Evolutionary conservation across 768 basidiomycete genomes (phyloP), one percentile per base, ranked within the genome.

Genomic region (Lactarius akahatsu): DNA sequence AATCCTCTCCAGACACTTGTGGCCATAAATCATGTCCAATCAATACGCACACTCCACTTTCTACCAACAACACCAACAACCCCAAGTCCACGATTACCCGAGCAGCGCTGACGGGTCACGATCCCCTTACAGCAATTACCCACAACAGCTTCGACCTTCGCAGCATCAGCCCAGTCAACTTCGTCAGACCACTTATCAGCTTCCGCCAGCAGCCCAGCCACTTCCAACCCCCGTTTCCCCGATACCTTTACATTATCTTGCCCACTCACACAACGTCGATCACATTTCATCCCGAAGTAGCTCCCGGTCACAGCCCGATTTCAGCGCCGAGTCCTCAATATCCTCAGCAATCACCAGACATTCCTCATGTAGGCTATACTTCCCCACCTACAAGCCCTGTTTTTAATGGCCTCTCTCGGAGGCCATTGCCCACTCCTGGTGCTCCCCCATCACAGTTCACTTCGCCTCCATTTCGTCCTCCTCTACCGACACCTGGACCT

Each of bases 301-400:
- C 56, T 30, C 58, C 57, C 16, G 55, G 34, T 23, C 34, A 52
- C 32, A 45, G 52, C 34, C 64, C 64, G 34, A 66, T 71, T 43
- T 41, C 70, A 18, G 70, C 70, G 13, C 70, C 70, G 20, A 71
- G 68, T 54, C 70, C 70, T 26, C 70, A 71, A 41, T 71, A 71
- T 63, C 64, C 69, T 18, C 67, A 66, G 28, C 64, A 57, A 45
- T 54, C 34, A 20, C 68, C 68, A 15, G 47, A 45, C 28, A 9
- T 62, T 16, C 67, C 65, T 32, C 60, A 62, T 52, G 57, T 62
- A 59, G 54, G 50, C 10, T 50, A 62, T 40, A 57, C 57, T 4
- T 63, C 66, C 3, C 61, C 68, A 28, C 62, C 70, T n/a, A 70
- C 64, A 4, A 71, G 68, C 47, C 70, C 70, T 16, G 61, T 52